Evolutionary conservation across 129 eudicot species (phyloP), one percentile per base, ranked within the genome.

Genomic region (Oenanthe sinensis): DNA sequence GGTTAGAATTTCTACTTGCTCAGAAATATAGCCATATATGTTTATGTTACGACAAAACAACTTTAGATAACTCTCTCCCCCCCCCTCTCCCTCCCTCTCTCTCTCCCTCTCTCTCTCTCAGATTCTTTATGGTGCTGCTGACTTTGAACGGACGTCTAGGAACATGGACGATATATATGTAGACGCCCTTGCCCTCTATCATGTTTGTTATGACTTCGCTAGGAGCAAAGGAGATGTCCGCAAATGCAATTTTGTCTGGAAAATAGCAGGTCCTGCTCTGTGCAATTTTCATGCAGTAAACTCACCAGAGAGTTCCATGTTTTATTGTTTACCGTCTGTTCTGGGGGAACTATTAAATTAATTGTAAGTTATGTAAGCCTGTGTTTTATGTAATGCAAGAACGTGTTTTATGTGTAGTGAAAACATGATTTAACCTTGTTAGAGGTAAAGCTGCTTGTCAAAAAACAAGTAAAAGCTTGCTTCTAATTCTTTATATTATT

Each of bases 161-260:
- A 78, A 79, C 13, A 43, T 28, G 4, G 86, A 83, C 1, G 89
- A 86, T 54, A 86, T 91, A 0, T 83, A 87, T 69, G 69, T 77
- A 22, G 97, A 91, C 0, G 97, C 98, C 33, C 40, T 89, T 17
- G 91, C 93, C 17, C 79, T 91, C 44, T 93, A 93, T 71, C 84
- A 86, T 78, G 90, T 83, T 8, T 74, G 80, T 44, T 90, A 90
- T 74, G 87, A 90, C 43, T 83, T 82, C 16, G 96, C 97, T 3
- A 72, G 3, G 54, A n/a, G 28, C 17, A 22, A 3, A 63, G 55
- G 71, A 2, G 83, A 85, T 39, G 82, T 84, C 10, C 75, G 24
- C 24, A 85, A 84, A 84, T 92, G 97, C 77, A 86, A 87, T 9
- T 92, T 92, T 81, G 93, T 88, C 0, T 92, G 97, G 97, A 92